A percentile compares a stretch with the other conserved stretches of the same genome.
Evolutionary conservation across 805 yeast genomes (phyloP).

Genomic region (Pichia occidentalis): DNA sequence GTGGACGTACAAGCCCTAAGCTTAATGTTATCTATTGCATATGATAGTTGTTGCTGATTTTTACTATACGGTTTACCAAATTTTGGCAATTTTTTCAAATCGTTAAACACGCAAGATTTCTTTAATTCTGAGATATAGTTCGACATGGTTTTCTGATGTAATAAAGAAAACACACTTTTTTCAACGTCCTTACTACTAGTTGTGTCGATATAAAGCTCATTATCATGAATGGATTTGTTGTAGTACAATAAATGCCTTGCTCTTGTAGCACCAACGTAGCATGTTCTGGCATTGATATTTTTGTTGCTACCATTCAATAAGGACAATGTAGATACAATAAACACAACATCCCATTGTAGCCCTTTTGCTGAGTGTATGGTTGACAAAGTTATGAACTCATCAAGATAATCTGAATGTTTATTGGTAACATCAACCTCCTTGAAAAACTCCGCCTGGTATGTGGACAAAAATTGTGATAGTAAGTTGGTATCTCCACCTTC

Average conservation of each 20-base stretch:
- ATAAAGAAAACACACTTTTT: conserved; percentile 1
- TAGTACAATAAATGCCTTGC: conserved; percentile 44
- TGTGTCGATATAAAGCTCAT: conserved; percentile 19
- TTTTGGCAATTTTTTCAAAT: conserved; percentile 10
- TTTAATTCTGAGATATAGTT: conserved; percentile 11
- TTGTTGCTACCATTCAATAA: background rate
- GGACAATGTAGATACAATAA: conserved; percentile 29
- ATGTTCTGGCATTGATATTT: conserved; percentile 11
- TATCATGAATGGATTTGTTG: conserved; percentile 22
- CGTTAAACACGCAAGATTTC: conserved; percentile 3
- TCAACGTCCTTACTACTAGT: background rate
- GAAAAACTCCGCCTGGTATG: conserved; percentile 23
- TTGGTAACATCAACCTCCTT: conserved; percentile 25
- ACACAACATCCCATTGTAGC: conserved; percentile 64
- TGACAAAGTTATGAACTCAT: conserved; percentile 42
- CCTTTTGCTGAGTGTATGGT: conserved; percentile 76
- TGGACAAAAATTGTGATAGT: conserved; percentile 35
- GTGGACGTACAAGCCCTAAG: background rate
- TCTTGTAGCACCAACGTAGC: conserved; percentile 64
- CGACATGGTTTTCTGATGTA: conserved; percentile 7
- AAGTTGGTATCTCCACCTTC: conserved; percentile 27
- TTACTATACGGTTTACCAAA: conserved; percentile 1
- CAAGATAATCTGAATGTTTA: background rate
- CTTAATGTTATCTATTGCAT: background rate
- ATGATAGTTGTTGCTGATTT: background rate